Evolutionary conservation across 306 rosid genomes (phyloP).

Genomic region (Vicia villosa): DNA sequence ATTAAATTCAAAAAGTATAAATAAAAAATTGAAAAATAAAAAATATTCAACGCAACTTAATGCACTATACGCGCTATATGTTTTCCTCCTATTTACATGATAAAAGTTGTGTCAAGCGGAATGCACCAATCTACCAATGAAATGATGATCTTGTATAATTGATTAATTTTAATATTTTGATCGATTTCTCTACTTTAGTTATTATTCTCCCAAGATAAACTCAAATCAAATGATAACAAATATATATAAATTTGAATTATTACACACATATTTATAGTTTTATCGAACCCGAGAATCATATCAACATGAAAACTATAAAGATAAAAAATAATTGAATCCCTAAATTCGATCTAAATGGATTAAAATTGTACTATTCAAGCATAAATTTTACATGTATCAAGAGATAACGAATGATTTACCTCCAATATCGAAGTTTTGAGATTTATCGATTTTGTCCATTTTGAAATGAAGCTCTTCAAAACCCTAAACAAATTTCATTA

Average conservation of each 20-base stretch:
- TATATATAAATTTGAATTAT: background rate
- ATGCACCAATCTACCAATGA: no score
- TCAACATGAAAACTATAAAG: background rate
- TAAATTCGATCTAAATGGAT: no score
- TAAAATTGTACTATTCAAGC: background rate
- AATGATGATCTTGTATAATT: background rate
- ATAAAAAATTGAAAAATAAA: background rate
- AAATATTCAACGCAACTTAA: background rate
- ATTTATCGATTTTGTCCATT: background rate
- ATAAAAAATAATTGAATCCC: no score
- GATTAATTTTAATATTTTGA: background rate
- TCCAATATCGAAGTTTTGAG: background rate
- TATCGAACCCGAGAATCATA: background rate
- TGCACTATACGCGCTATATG: background rate
- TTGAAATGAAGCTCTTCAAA: background rate
- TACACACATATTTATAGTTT: background rate
- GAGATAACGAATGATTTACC: background rate
- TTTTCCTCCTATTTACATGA: no score
- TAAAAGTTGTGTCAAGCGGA: no score
- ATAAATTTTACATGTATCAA: background rate
- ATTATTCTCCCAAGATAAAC: background rate
- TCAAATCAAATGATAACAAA: background rate
- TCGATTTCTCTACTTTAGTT: background rate
- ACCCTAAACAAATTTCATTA: background rate
- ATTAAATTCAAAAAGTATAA: no score